Conservation (phyloP, 345 rosid genomes). For the Dimocarpus longan region DNA sequence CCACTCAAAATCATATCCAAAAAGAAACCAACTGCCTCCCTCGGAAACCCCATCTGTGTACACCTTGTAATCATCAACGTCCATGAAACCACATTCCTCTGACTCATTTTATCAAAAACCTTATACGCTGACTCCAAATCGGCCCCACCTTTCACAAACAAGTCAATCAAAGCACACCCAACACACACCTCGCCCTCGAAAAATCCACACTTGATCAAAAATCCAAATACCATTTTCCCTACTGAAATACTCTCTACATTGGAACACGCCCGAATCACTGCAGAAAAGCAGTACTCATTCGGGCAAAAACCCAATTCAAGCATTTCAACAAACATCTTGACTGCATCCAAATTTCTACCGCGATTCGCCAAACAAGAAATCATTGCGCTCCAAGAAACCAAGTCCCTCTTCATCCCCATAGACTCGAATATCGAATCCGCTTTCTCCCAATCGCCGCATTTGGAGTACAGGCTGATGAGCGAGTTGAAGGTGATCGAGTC, state of each 20-base stretch:
- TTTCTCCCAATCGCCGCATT: constrained; percentile 48
- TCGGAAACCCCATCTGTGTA: constrained; percentile 48
- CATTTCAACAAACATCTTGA: constrained; percentile 50
- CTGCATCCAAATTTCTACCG: constrained; percentile 44
- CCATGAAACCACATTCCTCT: constrained; percentile 63
- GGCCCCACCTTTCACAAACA: constrained; percentile 55
- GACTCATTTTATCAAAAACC: constrained; percentile 64
- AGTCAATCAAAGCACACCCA: constrained; percentile 66
- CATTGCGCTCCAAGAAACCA: constrained; percentile 79
- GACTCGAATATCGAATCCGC: constrained; percentile 49
- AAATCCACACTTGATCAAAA: constrained; percentile 53
- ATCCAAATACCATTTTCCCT: constrained; percentile 56
- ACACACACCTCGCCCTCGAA: constrained; percentile 57
- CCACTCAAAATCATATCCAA: constrained; percentile 54
- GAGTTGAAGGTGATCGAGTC: constrained; percentile 67
- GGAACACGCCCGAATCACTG: constrained; percentile 64
- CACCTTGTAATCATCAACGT: constrained; percentile 67
- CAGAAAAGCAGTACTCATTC: constrained; percentile 66
- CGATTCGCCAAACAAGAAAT: constrained; percentile 66
- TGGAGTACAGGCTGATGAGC: constrained; percentile 69
- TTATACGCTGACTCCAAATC: constrained; percentile 52
- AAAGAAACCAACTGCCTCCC: constrained; percentile 52
- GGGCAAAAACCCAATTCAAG: constrained; percentile 58
- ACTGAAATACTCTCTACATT: constrained; percentile 26
- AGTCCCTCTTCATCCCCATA: constrained; percentile 60